Percentiles rank a stretch among this genome's conserved stretches.
These are phyloP conservation scores for Scortechinia acanthostroma DNA, from an alignment of 2,329 filamentous ascomycete genomes.

Conservation along the genomic window DNA sequence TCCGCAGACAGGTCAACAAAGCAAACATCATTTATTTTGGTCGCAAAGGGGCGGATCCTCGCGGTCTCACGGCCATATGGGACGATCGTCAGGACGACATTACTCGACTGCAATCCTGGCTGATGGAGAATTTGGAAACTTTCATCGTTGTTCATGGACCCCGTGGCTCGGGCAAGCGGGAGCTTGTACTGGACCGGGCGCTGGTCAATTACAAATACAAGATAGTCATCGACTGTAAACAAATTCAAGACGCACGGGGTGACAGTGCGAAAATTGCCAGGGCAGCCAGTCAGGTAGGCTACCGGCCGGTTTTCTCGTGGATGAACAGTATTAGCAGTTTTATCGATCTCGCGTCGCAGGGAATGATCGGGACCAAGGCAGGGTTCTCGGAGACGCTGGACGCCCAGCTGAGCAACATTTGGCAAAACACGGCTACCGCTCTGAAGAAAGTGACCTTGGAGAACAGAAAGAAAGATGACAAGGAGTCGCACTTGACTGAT, in stretches of 20 bases:
- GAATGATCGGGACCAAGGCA: conserved; percentile 32
- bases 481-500: conserved; percentile 35
- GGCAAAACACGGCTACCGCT: conserved; percentile 40
- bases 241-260: conserved; percentile 60
- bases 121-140: not conserved
- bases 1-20: not conserved
- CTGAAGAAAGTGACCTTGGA: conserved; percentile 39
- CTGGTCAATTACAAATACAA: conserved; percentile 49
- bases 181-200: conserved; percentile 56
- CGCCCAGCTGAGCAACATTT: conserved; percentile 44
- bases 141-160: conserved; percentile 53
- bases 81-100: not conserved
- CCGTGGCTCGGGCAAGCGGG: conserved; percentile 59
- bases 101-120: not conserved
- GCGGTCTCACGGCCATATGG: not conserved
- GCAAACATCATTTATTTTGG: not conserved
- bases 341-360: conserved; percentile 60
- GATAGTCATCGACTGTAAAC: conserved; percentile 63
- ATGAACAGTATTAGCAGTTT: conserved; percentile 65
- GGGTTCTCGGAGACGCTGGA: conserved; percentile 45
- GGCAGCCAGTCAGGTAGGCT: conserved; percentile 57
- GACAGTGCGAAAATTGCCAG: conserved; percentile 57
- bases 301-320: conserved; percentile 62
- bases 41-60: not conserved
- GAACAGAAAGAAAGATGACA: conserved; percentile 35